Evolutionary conservation across 2,329 filamentous ascomycete genomes (phyloP).

Genomic region (Alternaria angustiovoidea): DNA sequence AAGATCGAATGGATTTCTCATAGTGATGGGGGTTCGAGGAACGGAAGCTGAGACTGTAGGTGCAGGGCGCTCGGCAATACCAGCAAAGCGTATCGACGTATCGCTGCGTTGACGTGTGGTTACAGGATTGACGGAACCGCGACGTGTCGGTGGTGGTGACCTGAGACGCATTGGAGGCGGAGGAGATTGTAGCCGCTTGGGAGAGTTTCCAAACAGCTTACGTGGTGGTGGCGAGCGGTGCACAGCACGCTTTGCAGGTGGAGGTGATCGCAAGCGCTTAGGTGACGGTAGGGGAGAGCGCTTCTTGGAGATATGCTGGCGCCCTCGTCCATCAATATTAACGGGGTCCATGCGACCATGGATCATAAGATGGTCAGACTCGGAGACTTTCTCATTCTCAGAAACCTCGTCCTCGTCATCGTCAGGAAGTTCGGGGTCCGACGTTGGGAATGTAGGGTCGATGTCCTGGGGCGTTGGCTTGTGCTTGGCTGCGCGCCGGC

Average conservation of each 20-base stretch:
- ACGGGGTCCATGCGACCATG: constrained; percentile 76
- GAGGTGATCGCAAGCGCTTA: constrained; percentile 66
- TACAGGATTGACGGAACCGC: constrained; percentile 49
- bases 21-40: constrained; percentile 73
- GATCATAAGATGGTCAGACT: constrained; percentile 72
- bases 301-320: constrained; percentile 42
- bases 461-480: constrained; percentile 85
- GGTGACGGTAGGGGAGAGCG: constrained; percentile 65
- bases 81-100: constrained; percentile 57
- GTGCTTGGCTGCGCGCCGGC: constrained; percentile 81
- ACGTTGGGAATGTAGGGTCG: constrained; percentile 95
- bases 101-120: constrained; percentile 50
- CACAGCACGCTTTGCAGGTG: constrained; percentile 49
- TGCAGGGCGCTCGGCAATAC: constrained; percentile 69
- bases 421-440: constrained; percentile 81
- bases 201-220: constrained; percentile 74
- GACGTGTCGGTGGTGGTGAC: constrained; percentile 73
- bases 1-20: constrained; percentile 43
- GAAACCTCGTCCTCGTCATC: constrained; percentile 68
- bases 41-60: constrained; percentile 85
- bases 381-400: constrained; percentile 48
- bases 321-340: constrained; percentile 58
- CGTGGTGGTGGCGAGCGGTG: constrained; percentile 55
- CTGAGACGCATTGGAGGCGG: constrained; percentile 53
- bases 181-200: constrained; percentile 64